Conservation (phyloP, 2,329 filamentous ascomycete species). For the Pyrenochaeta sp. region DNA sequence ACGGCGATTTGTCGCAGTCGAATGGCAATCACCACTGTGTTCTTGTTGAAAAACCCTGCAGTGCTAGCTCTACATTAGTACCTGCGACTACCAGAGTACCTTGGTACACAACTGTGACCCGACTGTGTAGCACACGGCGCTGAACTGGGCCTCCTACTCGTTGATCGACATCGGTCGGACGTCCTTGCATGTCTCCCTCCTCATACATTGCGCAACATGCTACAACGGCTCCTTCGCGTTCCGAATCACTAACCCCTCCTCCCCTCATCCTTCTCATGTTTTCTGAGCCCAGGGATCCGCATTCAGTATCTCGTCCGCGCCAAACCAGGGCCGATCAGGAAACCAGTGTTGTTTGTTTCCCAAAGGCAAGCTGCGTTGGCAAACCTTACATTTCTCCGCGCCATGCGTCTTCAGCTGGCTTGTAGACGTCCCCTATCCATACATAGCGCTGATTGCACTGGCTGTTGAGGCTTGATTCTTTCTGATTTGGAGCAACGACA, state of each 20-base stretch:
- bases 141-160: conserved; percentile 12
- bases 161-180: conserved; percentile 18
- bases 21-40: conserved; percentile 4
- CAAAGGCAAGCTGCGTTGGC: conserved; percentile 10
- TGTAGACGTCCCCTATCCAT: conserved; percentile 13
- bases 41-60: background rate
- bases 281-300: conserved; percentile 14
- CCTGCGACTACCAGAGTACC: conserved; percentile 3
- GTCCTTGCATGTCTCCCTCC: conserved; percentile 23
- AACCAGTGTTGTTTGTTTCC: conserved; percentile 20
- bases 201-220: conserved; percentile 23
- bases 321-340: conserved; percentile 25
- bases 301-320: conserved; percentile 12
- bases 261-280: conserved; percentile 20
- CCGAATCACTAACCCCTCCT: conserved; percentile 17
- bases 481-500: conserved; percentile 6
- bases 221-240: conserved; percentile 19
- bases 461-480: conserved; percentile 8
- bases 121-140: conserved; percentile 16
- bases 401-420: conserved; percentile 19
- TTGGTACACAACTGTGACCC: conserved; percentile 1
- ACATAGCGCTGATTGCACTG: conserved; percentile 16
- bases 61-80: conserved; percentile 1
- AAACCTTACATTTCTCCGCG: conserved; percentile 28
- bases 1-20: conserved; percentile 5